Conservation (phyloP, 768 basidiomycete genomes). For the Thelephora aurantiotincta region DNA sequence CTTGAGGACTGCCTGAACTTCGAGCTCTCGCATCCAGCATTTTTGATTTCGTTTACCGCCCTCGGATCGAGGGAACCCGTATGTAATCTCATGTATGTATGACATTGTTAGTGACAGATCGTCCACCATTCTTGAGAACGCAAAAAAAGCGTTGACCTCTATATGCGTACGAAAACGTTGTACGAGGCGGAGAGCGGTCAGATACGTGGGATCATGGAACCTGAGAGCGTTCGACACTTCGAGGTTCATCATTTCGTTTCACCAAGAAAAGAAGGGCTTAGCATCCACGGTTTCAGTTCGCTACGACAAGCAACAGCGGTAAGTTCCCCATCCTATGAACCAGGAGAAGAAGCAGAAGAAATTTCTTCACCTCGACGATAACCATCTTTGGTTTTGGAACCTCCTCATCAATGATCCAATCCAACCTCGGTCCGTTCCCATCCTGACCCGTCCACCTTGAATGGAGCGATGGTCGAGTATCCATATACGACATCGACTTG, state of each 20-base stretch:
- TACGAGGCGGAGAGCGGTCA: no score
- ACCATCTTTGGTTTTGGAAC: conserved; percentile 39
- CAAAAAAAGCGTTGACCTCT: no score
- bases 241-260: conserved; percentile 2
- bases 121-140: no score
- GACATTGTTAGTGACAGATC: no score
- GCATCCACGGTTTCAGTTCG: conserved; percentile 60
- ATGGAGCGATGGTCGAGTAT: conserved; percentile 26
- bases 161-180: no score
- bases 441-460: conserved; percentile 22
- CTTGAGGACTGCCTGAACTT: conserved; percentile 16
- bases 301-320: conserved; percentile 20
- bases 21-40: neutral
- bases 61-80: neutral
- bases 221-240: neutral
- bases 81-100: neutral
- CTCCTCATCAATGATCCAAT: conserved; percentile 30
- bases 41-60: neutral
- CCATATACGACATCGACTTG: conserved; percentile 61
- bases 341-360: neutral
- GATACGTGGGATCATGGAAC: no score
- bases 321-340: conserved; percentile 1
- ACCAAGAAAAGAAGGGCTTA: conserved; percentile 60
- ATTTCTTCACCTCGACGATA: conserved; percentile 52
- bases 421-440: conserved; percentile 21